Evolutionary conservation across 164 flowering plant species (phyloP).

Genomic region (Aristolochia fimbriata): DNA sequence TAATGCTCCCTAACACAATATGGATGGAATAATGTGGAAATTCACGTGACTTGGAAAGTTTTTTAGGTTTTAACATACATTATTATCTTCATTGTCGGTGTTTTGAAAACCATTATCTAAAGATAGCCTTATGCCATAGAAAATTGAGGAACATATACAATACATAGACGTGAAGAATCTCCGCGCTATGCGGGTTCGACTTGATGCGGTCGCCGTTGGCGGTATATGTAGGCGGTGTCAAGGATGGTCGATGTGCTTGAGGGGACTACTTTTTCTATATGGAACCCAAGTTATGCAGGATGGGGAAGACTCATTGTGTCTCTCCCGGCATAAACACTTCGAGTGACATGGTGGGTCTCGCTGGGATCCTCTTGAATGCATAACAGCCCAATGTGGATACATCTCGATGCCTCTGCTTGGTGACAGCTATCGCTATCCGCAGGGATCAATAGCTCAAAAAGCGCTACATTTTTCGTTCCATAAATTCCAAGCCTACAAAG

Average conservation of each 20-base stretch:
- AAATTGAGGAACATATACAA: no score
- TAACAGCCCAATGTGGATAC: constrained; percentile 20
- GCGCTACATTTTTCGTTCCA: constrained; percentile 15
- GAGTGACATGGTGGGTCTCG: constrained; percentile 17
- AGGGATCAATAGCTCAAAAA: constrained; percentile 12
- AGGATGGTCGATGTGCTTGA: not conserved
- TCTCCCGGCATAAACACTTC: constrained; percentile 12
- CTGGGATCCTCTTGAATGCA: constrained; percentile 20
- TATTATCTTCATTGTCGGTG: no score
- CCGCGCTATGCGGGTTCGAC: constrained; percentile 4
- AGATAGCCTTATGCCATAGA: no score
- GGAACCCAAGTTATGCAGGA: constrained; percentile 10
- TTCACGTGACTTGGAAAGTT: no score
- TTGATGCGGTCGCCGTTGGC: constrained; percentile 1
- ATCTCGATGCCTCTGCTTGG: constrained; percentile 8
- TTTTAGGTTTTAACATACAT: no score
- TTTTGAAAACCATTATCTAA: no score
- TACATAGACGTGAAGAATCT: no score
- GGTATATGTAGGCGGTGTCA: not conserved
- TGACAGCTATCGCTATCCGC: constrained; percentile 8
- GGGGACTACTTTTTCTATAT: not conserved
- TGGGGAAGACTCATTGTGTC: constrained; percentile 9
- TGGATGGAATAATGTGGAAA: no score
- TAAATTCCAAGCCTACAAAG: constrained; percentile 18
- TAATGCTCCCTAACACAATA: no score